Evolutionary conservation across 352 stramenopile genomes (phyloP).

Genomic region (Phytopythium aichiense): DNA sequence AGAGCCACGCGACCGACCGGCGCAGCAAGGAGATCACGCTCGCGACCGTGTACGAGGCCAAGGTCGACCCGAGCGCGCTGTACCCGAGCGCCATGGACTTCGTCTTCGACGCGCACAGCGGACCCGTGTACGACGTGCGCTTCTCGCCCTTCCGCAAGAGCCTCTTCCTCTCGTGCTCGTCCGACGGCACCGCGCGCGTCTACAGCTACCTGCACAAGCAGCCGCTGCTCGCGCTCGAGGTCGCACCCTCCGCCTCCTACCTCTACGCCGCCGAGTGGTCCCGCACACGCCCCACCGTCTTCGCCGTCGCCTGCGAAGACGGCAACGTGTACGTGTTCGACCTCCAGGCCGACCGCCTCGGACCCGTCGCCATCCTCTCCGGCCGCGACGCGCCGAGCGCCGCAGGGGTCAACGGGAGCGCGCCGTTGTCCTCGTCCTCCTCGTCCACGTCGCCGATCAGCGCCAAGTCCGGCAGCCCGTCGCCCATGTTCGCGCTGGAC

Average conservation of each 20-base stretch:
- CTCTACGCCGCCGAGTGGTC: conserved; percentile 77
- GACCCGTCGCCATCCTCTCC: conserved; percentile 36
- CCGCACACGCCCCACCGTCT: conserved; percentile 69
- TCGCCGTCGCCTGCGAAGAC: conserved; percentile 65
- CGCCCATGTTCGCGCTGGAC: conserved; percentile 53
- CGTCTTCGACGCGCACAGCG: conserved; percentile 62
- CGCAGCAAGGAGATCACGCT: conserved; percentile 67
- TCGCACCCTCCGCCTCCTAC: conserved; percentile 60
- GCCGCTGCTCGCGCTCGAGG: conserved; percentile 58
- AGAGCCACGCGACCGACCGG: conserved; percentile 56
- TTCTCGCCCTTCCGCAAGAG: conserved; percentile 85
- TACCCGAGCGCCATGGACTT: conserved; percentile 76
- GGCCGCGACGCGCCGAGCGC: conserved; percentile 25
- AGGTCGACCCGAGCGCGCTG: conserved; percentile 47
- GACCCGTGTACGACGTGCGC: conserved; percentile 71
- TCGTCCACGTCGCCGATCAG: conserved; percentile 5
- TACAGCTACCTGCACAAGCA: conserved; percentile 66
- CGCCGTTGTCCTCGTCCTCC: background rate
- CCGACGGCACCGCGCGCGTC: conserved; percentile 75
- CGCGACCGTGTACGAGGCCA: conserved; percentile 69
- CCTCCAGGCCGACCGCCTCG: conserved; percentile 51
- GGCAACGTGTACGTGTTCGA: conserved; percentile 76
- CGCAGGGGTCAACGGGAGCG: background rate
- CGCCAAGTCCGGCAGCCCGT: conserved; percentile 14
- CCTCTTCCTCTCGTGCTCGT: conserved; percentile 72